phyloP scores from a whole-genome alignment of 2,329 filamentous ascomycete genomes.

The Cytospora paraplurivora region DNA sequence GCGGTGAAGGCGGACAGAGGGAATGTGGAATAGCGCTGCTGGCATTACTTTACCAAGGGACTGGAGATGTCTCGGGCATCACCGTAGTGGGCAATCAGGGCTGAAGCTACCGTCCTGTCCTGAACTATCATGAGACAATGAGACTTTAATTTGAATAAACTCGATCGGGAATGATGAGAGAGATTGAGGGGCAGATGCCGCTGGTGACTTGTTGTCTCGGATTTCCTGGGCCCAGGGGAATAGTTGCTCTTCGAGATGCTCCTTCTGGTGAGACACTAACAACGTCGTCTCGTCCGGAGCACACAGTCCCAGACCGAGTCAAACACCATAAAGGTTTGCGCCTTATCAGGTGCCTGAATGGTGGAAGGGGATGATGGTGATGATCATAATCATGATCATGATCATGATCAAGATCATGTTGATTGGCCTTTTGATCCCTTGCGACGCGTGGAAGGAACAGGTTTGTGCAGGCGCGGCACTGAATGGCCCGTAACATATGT shows the following conservation, averaged over 20 bases:
- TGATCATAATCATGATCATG: no score
- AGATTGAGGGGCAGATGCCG: not conserved
- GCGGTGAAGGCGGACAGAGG: not conserved
- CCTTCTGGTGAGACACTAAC: not conserved
- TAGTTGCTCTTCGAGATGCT: not conserved
- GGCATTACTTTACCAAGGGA: not conserved
- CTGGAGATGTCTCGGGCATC: conserved; percentile 1
- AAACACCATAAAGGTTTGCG: no score
- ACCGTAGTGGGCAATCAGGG: conserved; percentile 1
- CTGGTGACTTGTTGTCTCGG: not conserved
- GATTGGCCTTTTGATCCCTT: no score
- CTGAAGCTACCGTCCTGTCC: not conserved
- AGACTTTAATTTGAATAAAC: not conserved
- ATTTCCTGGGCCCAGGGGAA: not conserved
- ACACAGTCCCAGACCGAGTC: not conserved
- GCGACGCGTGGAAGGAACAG: no score
- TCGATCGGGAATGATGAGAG: not conserved
- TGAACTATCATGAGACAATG: not conserved
- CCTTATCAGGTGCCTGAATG: no score
- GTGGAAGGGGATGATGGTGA: no score
- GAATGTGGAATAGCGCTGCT: not conserved
- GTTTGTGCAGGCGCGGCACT: no score
- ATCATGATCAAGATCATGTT: no score
- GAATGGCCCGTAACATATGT: no score
- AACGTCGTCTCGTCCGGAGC: not conserved